phyloP scores from a whole-genome alignment of 2,329 filamentous ascomycete genomes.

The Dactylellina haptotyla region DNA sequence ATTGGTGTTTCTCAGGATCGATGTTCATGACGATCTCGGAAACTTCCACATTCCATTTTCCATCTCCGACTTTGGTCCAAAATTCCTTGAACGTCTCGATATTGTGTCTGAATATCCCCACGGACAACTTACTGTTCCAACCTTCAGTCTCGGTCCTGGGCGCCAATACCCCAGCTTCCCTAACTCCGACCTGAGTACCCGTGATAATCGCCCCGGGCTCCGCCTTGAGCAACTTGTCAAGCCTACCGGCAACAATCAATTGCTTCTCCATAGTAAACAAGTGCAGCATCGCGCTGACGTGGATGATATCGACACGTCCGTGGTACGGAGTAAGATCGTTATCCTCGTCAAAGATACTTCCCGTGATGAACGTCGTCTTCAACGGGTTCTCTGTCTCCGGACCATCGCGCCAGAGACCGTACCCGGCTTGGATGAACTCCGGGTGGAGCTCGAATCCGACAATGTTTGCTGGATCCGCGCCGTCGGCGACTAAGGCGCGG shows the following conservation, averaged over 20 bases:
- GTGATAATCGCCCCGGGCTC: background rate
- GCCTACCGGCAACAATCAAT: background rate
- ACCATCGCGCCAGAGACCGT: background rate
- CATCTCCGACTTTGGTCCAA: background rate
- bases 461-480: slow-evolving; percentile 1
- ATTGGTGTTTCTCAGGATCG: background rate
- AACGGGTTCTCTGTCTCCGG: background rate
- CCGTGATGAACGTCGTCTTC: background rate
- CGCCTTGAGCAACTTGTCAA: background rate
- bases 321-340: background rate
- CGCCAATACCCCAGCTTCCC: background rate
- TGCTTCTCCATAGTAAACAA: slow-evolving; percentile 1
- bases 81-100: background rate
- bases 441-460: background rate
- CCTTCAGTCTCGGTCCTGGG: background rate
- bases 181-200: background rate
- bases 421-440: background rate
- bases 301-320: background rate
- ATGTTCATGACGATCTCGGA: background rate
- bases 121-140: background rate
- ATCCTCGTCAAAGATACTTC: background rate
- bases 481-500: background rate
- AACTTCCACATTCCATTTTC: background rate
- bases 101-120: background rate
- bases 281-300: background rate